Conservation (phyloP, 768 basidiomycete genomes). For the Pleurotus eryngii region DNA sequence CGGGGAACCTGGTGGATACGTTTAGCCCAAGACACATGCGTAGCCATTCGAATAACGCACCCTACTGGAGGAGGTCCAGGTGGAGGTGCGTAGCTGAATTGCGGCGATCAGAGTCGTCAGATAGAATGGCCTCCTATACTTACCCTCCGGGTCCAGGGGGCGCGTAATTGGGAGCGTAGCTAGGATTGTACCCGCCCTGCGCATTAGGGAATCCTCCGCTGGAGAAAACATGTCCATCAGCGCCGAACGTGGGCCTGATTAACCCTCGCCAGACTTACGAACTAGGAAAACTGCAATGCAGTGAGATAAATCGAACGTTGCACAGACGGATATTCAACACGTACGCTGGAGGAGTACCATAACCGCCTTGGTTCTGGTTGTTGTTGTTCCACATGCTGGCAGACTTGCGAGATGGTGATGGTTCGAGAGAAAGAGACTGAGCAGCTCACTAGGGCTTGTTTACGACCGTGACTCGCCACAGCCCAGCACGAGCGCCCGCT, state of each 20-base stretch:
- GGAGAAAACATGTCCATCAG: not conserved
- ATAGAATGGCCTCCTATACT: not conserved
- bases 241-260: constrained; percentile 14
- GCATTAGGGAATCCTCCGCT: constrained; percentile 14
- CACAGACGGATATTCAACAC: no score
- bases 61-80: constrained; percentile 33
- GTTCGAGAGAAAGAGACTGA: no score
- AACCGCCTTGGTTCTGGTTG: constrained; percentile 21
- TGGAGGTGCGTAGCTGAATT: constrained; percentile 26
- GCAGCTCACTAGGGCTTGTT: no score
- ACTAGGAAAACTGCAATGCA: constrained; percentile 23
- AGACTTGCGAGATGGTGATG: not conserved
- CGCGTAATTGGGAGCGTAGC: constrained; percentile 37
- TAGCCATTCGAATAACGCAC: constrained; percentile 12
- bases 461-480: no score
- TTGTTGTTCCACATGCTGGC: constrained; percentile 31
- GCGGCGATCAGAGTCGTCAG: not conserved
- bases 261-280: constrained; percentile 16
- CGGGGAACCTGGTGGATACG: not conserved
- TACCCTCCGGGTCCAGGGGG: constrained; percentile 12
- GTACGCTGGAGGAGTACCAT: constrained; percentile 21
- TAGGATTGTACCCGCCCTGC: constrained; percentile 32
- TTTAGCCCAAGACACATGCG: not conserved
- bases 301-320: constrained; percentile 9
- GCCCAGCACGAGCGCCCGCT: no score